phyloP scores from a whole-genome alignment of 768 basidiomycete genomes.

The Phaeotremella fagi region DNA sequence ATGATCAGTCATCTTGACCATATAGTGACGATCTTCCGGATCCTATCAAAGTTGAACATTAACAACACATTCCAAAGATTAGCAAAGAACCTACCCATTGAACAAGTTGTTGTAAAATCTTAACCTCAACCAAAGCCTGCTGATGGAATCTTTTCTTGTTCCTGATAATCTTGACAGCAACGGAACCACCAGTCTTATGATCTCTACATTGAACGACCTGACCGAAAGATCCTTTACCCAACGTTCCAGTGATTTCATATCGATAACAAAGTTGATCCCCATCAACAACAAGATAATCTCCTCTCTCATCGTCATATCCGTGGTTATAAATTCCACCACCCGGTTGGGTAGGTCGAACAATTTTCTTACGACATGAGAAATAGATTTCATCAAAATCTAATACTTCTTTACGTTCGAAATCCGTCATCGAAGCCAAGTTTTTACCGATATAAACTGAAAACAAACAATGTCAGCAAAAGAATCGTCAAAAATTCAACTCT shows the following conservation, averaged over 20 bases:
- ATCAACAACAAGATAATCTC: constrained; percentile 86
- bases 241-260: constrained; percentile 86
- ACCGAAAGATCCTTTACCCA: constrained; percentile 97
- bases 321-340: constrained; percentile 61
- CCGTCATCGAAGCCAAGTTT: constrained; percentile 64
- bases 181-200: constrained; percentile 89
- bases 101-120: constrained; percentile 89
- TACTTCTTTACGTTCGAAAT: constrained; percentile 86
- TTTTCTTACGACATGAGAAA: constrained; percentile 48
- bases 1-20: constrained; percentile 96
- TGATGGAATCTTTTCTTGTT: constrained; percentile 99
- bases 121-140: constrained; percentile 97
- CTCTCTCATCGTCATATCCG: constrained; percentile 96
- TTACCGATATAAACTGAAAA: constrained; percentile 46
- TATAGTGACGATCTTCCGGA: constrained; percentile 90
- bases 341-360: constrained; percentile 19
- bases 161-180: constrained; percentile 97
- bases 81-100: constrained; percentile 75
- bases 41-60: constrained; percentile 58
- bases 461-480: not conserved
- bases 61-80: not conserved
- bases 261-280: constrained; percentile 93
- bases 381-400: constrained; percentile 80
- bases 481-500: not conserved
- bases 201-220: constrained; percentile 95